phyloP scores from a whole-genome alignment of 495 filamentous ascomycete species.

The Penicillium samsonianum region DNA sequence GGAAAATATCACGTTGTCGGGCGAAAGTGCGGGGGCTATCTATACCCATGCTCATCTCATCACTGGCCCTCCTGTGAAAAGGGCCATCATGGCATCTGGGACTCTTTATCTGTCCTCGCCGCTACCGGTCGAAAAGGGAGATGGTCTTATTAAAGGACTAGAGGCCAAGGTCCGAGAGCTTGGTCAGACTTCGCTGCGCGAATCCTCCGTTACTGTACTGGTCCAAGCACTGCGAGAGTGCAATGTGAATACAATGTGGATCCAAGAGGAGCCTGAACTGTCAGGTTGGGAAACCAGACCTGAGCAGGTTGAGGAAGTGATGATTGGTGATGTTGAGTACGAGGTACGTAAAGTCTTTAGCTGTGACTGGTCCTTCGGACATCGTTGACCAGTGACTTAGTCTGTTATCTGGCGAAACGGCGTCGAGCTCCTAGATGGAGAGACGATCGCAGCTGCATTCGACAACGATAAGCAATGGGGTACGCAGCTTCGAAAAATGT shows the following conservation, averaged over 20 bases:
- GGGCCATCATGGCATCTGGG: constrained; percentile 40
- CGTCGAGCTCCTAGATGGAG: constrained; percentile 33
- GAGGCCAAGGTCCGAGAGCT: constrained; percentile 35
- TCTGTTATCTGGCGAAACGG: constrained; percentile 48
- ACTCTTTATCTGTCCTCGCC: constrained; percentile 39
- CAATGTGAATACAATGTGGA: constrained; percentile 44
- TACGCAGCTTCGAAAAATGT: constrained; percentile 37
- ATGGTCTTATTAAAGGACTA: constrained; percentile 30
- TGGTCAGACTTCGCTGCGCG: constrained; percentile 31
- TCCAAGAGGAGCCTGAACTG: constrained; percentile 39
- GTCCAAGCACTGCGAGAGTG: constrained; percentile 35
- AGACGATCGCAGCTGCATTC: constrained; percentile 36
- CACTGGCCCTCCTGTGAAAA: constrained; percentile 39
- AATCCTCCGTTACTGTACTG: constrained; percentile 28
- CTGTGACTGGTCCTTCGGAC: neutral
- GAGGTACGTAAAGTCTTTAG: constrained; percentile 27
- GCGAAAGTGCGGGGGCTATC: constrained; percentile 44
- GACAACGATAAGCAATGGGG: constrained; percentile 32
- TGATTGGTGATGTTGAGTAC: constrained; percentile 46
- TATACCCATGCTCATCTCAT: constrained; percentile 44
- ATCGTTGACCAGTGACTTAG: constrained; percentile 15
- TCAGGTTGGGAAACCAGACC: constrained; percentile 33
- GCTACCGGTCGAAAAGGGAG: constrained; percentile 33
- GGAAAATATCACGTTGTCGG: constrained; percentile 40
- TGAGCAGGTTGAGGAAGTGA: constrained; percentile 40